phyloP scores from a whole-genome alignment of 1,284 basidiomycete genomes.

The Ustilago hordei region DNA sequence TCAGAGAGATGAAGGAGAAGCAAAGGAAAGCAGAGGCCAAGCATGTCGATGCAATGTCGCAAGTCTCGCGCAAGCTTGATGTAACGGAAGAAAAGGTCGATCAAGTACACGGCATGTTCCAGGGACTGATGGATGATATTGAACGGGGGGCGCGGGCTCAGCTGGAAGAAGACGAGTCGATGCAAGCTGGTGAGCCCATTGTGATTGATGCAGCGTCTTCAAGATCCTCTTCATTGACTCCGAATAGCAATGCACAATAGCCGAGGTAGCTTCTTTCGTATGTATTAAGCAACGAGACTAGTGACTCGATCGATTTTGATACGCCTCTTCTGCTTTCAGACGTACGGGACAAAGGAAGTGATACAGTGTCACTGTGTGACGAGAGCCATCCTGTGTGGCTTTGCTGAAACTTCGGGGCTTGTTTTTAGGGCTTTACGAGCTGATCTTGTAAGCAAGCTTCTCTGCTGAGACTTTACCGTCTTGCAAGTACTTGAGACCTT shows the following conservation, averaged over 20 bases:
- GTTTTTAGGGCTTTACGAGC: constrained; percentile 5
- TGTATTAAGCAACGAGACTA: neutral
- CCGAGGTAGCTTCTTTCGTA: neutral
- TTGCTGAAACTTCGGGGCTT: neutral
- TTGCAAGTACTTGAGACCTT: constrained; percentile 59
- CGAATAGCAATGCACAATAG: neutral
- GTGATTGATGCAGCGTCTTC: constrained; percentile 3
- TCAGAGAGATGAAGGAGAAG: neutral
- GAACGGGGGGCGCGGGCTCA: constrained; percentile 28
- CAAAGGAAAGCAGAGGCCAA: neutral
- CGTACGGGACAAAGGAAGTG: neutral
- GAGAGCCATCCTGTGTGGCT: neutral
- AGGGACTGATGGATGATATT: constrained; percentile 29
- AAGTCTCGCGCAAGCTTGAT: constrained; percentile 5
- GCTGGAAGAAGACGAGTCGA: constrained; percentile 18
- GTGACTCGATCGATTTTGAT: neutral
- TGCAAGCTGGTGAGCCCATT: constrained; percentile 1
- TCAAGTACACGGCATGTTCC: constrained; percentile 16
- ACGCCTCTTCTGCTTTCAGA: neutral
- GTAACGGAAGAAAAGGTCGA: neutral
- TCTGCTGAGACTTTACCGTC: constrained; percentile 60
- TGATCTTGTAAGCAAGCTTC: constrained; percentile 60
- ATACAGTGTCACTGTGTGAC: neutral
- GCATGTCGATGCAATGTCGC: constrained; percentile 1
- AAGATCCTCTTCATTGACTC: neutral